Evolutionary conservation across 2,329 filamentous ascomycete species (phyloP), one percentile per base, ranked within the genome.

Genomic region (Fusarium proliferatum): DNA sequence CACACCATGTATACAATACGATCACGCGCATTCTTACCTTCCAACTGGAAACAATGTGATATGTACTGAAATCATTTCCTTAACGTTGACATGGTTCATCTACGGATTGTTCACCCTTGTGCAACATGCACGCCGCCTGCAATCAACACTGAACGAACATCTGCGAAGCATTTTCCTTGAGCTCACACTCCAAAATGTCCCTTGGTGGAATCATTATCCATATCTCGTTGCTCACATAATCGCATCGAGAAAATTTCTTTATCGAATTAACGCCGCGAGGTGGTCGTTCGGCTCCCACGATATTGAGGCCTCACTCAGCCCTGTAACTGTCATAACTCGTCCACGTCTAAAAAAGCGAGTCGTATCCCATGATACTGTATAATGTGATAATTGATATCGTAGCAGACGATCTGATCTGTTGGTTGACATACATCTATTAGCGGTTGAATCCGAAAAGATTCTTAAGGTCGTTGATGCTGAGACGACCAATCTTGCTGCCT

Each of bases 401-500:
- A 26, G 19, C 19, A n/a, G 45, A 23, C 21, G 16, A 33, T 33
- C 38, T 38, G 16, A 33, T 33, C 38, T 38, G 17, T 62, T 41
- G n/a, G 43, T 36, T 23, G 53, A 30, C 13, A 33, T 34, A 33
- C n/a, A 43, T 38, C 34, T 16, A 57, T 56, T 61, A 67, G 42
- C 42, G 63, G 39, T 48, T 65, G 61, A 60, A 60, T 33, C 57
- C 55, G 69, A 96, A 94, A 67, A 97, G 85, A 76, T 89, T 95
- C 45, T 87, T 89, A 51, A 97, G 86, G 76, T 97, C 93, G 39
- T 85, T 85, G 4, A 87, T 84, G 61, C 87, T 89, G 17, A 97
- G 86, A 45, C 93, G 87, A 12, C 90, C 89, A 58, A 97, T 85
- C 67, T 86, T 89, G 78, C 89, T 88, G 39, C 88, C 88, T 43